Conservation (phyloP, 352 stramenopile genomes). For the Lagenidium giganteum region DNA sequence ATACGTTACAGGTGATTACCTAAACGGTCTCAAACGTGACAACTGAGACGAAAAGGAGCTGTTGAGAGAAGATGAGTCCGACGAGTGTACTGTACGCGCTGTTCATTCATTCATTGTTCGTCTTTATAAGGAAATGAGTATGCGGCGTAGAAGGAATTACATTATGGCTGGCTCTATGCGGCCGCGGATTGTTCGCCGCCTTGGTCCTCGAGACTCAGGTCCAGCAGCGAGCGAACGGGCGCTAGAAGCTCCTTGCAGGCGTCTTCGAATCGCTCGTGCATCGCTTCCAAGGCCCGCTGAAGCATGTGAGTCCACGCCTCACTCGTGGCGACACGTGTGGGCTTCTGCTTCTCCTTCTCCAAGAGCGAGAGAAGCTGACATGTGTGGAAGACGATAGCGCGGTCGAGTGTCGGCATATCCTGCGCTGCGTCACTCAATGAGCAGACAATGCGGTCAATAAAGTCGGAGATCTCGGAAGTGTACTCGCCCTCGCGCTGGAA, state of each 20-base stretch:
- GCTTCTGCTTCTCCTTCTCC: conserved; percentile 26
- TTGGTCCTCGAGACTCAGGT: background rate
- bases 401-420: conserved; percentile 53
- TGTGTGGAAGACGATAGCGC: conserved; percentile 56
- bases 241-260: conserved; percentile 49
- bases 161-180: too few species aligned
- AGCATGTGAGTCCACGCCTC: conserved; percentile 35
- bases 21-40: too few species aligned
- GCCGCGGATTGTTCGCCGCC: background rate
- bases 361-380: conserved; percentile 53
- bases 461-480: conserved; percentile 18
- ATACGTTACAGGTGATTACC: too few species aligned
- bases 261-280: conserved; percentile 29
- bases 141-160: too few species aligned
- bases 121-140: too few species aligned
- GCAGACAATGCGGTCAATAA: conserved; percentile 43
- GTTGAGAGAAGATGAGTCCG: too few species aligned
- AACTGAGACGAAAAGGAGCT: too few species aligned
- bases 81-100: too few species aligned
- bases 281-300: conserved; percentile 26
- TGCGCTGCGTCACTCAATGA: conserved; percentile 35
- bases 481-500: conserved; percentile 34
- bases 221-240: conserved; percentile 17
- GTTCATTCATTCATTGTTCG: too few species aligned
- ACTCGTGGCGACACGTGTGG: conserved; percentile 21